Percentiles rank a stretch among this genome's conserved stretches.
Conservation (phyloP, 768 basidiomycete genomes). For the Steccherinum ochraceum region DNA sequence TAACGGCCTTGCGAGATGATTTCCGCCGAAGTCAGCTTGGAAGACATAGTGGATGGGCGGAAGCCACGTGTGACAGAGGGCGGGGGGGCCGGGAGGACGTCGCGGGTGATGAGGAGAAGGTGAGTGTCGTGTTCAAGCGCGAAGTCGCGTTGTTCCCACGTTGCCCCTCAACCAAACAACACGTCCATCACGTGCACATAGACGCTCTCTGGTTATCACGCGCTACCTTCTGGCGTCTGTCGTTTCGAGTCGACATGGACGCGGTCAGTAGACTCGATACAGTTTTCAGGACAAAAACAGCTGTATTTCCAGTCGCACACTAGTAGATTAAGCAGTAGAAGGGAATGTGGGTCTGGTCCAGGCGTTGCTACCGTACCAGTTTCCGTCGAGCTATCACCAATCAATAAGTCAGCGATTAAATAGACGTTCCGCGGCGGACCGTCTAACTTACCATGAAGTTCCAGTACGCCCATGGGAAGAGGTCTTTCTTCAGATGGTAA, state of each 20-base stretch:
- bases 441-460: conserved; percentile 50
- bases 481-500: conserved; percentile 83
- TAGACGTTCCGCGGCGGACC: conserved; percentile 10
- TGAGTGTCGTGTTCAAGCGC: conserved; percentile 12
- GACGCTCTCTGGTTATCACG: no score
- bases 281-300: neutral
- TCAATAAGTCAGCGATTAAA: no score
- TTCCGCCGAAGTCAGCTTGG: conserved; percentile 65
- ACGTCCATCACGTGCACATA: conserved; percentile 1
- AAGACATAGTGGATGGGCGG: conserved; percentile 47
- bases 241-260: no score
- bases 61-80: neutral
- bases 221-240: no score
- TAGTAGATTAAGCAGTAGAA: conserved; percentile 1
- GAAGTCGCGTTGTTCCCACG: conserved; percentile 7
- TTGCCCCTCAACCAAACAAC: neutral
- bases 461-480: conserved; percentile 79
- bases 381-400: conserved; percentile 32
- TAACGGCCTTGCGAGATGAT: conserved; percentile 72
- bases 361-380: conserved; percentile 44
- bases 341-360: conserved; percentile 33
- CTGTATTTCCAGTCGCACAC: neutral
- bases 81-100: neutral
- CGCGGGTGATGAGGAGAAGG: neutral
- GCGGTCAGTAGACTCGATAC: no score